Evolutionary conservation across 805 yeast species (phyloP).

Genomic region (Alloascoidea africana): DNA sequence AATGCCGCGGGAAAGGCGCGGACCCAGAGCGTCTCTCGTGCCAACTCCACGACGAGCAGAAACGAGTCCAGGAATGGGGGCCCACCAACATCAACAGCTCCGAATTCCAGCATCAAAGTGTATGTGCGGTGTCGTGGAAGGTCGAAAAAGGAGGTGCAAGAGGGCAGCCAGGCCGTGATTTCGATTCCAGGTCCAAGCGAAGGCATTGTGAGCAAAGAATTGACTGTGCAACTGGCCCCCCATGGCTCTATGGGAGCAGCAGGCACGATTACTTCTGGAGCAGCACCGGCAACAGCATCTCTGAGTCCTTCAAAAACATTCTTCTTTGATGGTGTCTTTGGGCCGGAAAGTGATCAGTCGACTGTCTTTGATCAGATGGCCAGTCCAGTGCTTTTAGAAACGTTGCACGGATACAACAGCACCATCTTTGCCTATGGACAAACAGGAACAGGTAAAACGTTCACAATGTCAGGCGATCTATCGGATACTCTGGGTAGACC

Average conservation of each 20-base stretch:
- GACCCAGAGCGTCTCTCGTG: no score
- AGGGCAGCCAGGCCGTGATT: not conserved
- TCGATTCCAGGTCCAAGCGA: not conserved
- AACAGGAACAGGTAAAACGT: conserved; percentile 48
- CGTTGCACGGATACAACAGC: conserved; percentile 54
- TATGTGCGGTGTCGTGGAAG: not conserved
- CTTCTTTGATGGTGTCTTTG: conserved; percentile 68
- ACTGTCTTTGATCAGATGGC: conserved; percentile 55
- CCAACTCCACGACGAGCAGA: no score
- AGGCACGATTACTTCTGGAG: no score
- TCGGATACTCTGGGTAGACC: conserved; percentile 9
- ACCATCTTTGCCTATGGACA: conserved; percentile 68
- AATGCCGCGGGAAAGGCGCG: no score
- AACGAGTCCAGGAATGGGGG: no score
- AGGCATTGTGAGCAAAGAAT: not conserved
- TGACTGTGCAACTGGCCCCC: no score
- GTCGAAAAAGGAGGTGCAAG: not conserved
- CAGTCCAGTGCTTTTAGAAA: conserved; percentile 44
- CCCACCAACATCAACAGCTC: no score
- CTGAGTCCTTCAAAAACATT: conserved; percentile 56
- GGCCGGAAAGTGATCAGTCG: conserved; percentile 65
- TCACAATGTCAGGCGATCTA: conserved; percentile 16
- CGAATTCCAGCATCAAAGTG: no score
- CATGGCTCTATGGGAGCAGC: not conserved
- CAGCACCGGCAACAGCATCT: no score